Evolutionary conservation across 495 filamentous ascomycete genomes (phyloP).

Genomic region (Penicillium coprophilum): DNA sequence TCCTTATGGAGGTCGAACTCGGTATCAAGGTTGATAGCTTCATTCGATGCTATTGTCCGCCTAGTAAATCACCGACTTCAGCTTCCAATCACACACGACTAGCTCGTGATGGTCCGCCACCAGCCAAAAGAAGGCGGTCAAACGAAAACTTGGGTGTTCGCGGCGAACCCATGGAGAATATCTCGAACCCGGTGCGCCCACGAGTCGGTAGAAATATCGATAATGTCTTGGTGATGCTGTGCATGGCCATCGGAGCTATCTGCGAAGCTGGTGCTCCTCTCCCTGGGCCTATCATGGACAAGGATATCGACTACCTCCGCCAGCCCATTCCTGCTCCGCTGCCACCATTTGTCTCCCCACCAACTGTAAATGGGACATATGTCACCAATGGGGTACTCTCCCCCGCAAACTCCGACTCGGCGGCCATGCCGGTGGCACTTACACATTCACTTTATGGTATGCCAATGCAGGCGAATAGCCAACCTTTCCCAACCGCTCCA

Average conservation of each 20-base stretch:
- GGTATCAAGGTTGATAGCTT: slow-evolving; percentile 54
- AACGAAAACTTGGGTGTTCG: slow-evolving; percentile 29
- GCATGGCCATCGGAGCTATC: slow-evolving; percentile 84
- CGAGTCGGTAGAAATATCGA: slow-evolving; percentile 46
- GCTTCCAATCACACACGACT: background rate
- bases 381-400: slow-evolving; percentile 26
- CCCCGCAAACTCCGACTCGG: slow-evolving; percentile 30
- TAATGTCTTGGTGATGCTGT: slow-evolving; percentile 76
- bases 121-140: slow-evolving; percentile 48
- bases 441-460: slow-evolving; percentile 26
- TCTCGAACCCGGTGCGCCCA: slow-evolving; percentile 10
- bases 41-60: slow-evolving; percentile 38
- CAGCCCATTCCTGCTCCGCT: slow-evolving; percentile 30
- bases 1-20: slow-evolving; percentile 61
- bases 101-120: slow-evolving; percentile 26
- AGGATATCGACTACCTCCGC: slow-evolving; percentile 25
- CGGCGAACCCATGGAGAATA: slow-evolving; percentile 18
- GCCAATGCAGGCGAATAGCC: slow-evolving; percentile 15
- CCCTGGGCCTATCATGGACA: slow-evolving; percentile 55
- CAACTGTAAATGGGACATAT: slow-evolving; percentile 3
- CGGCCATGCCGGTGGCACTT: slow-evolving; percentile 16
- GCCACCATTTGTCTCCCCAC: slow-evolving; percentile 6
- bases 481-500: slow-evolving; percentile 27
- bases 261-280: slow-evolving; percentile 59
- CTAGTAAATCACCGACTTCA: slow-evolving; percentile 13